These are phyloP conservation scores for Rhizopogon roseolus DNA, from an alignment of 768 basidiomycete species.

Conservation along the genomic window DNA sequence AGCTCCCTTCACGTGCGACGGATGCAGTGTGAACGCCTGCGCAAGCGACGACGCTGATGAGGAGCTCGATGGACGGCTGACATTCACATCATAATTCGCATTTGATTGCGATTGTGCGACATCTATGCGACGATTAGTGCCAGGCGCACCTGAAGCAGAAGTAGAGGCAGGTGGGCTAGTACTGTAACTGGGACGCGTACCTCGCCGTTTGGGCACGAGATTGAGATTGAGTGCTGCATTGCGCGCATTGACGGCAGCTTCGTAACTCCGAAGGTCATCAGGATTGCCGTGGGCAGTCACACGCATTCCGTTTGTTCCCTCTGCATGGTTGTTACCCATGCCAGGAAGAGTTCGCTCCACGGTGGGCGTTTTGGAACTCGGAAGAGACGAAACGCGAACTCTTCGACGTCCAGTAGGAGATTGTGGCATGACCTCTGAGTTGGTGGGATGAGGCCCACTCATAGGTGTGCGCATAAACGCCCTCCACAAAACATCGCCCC, in stretches of 20 bases:
- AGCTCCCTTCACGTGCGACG: constrained; percentile 11
- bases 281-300: constrained; percentile 39
- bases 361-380: constrained; percentile 63
- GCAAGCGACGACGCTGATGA: constrained; percentile 35
- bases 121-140: background rate
- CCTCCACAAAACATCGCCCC: constrained; percentile 63
- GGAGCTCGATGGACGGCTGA: constrained; percentile 34
- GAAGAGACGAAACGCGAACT: constrained; percentile 60
- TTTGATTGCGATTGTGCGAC: background rate
- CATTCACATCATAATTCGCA: constrained; percentile 13
- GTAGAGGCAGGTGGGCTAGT: constrained; percentile 13
- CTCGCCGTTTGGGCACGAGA: constrained; percentile 40
- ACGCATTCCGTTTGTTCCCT: constrained; percentile 26
- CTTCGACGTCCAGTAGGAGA: constrained; percentile 33
- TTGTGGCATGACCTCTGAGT: constrained; percentile 18
- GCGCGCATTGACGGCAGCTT: constrained; percentile 70
- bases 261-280: constrained; percentile 69
- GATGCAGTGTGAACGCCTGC: constrained; percentile 29
- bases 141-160: background rate
- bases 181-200: constrained; percentile 14
- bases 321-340: constrained; percentile 12
- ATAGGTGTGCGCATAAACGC: constrained; percentile 69
- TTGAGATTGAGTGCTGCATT: constrained; percentile 57
- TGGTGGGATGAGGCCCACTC: constrained; percentile 24
- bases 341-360: constrained; percentile 18